These are phyloP conservation scores for Colletotrichum neosansevieriae DNA, from an alignment of 2,329 filamentous ascomycete genomes.

Conservation along the genomic window DNA sequence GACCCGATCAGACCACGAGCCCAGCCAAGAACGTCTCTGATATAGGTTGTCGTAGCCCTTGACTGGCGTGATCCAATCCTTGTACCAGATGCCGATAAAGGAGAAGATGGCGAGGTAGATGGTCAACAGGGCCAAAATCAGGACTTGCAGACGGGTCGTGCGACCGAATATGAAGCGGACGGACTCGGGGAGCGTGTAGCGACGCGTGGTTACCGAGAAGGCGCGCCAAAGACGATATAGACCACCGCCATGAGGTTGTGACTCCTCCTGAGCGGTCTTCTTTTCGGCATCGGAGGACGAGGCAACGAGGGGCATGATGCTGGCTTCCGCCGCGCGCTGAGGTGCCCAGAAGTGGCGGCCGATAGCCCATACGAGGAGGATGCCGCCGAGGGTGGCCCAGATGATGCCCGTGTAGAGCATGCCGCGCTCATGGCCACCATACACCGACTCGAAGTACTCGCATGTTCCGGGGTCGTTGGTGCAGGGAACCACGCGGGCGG, in stretches of 20 bases:
- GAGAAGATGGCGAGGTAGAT: conserved; percentile 76
- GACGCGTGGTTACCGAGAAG: neutral
- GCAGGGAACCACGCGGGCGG: conserved; percentile 59
- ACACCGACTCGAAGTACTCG: conserved; percentile 64
- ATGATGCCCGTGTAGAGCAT: conserved; percentile 65
- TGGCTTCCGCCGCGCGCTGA: neutral
- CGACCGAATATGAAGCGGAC: conserved; percentile 71
- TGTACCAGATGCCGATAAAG: conserved; percentile 77
- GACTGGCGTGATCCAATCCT: conserved; percentile 77
- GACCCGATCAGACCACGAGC: conserved; percentile 76
- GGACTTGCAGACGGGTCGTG: conserved; percentile 75
- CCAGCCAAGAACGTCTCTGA: conserved; percentile 75
- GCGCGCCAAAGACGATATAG: neutral
- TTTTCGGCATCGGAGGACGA: neutral
- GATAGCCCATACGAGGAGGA: conserved; percentile 59
- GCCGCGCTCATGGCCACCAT: conserved; percentile 59
- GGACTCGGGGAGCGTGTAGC: conserved; percentile 72
- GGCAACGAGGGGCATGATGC: neutral
- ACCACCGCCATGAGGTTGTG: conserved; percentile 29
- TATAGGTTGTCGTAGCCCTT: conserved; percentile 64
- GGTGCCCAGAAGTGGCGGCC: conserved; percentile 42
- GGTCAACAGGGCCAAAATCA: conserved; percentile 68
- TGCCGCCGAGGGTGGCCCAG: conserved; percentile 59
- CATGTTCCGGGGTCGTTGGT: conserved; percentile 61
- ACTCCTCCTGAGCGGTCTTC: neutral